phyloP scores from a whole-genome alignment of 1,284 basidiomycete genomes.

The Cutaneotrichosporon cavernicola region DNA sequence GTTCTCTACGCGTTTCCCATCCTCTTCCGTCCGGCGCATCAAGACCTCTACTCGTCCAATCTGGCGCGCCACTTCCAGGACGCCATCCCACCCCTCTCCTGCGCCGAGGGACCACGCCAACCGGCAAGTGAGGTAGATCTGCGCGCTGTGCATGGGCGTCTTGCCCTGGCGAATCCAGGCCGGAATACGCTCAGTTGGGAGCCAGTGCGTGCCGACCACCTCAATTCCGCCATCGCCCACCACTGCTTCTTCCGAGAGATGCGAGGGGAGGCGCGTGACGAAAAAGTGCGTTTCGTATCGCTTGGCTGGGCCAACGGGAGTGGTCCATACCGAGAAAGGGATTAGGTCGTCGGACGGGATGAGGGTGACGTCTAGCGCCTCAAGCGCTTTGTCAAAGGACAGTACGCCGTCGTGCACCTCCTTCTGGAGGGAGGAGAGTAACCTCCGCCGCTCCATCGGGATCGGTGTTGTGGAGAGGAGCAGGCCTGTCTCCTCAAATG shows the following conservation, averaged over 20 bases:
- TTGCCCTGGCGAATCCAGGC: not conserved
- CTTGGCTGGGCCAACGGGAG: constrained; percentile 1
- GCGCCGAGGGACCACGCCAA: not conserved
- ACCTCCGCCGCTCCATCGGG: not conserved
- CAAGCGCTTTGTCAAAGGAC: constrained; percentile 6
- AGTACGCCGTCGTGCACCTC: constrained; percentile 13
- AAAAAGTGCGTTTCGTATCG: constrained; percentile 20
- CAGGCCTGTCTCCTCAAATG: constrained; percentile 20
- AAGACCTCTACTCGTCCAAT: not conserved
- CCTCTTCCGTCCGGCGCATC: constrained; percentile 5
- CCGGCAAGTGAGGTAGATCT: not conserved
- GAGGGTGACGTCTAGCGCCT: not conserved
- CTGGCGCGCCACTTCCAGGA: not conserved
- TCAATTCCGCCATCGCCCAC: constrained; percentile 5
- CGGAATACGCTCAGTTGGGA: not conserved
- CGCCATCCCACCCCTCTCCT: constrained; percentile 1
- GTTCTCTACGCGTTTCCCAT: not conserved
- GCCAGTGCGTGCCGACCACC: constrained; percentile 5
- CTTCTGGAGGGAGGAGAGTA: constrained; percentile 4
- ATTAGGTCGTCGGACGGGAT: constrained; percentile 2
- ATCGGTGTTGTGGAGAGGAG: constrained; percentile 6
- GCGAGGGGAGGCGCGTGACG: constrained; percentile 10
- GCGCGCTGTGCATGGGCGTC: not conserved
- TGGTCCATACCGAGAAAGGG: constrained; percentile 17
- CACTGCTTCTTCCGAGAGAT: not conserved